Base-by-base conservation (phyloP, 441 rosid species). In the Erodium texanum region DNA sequence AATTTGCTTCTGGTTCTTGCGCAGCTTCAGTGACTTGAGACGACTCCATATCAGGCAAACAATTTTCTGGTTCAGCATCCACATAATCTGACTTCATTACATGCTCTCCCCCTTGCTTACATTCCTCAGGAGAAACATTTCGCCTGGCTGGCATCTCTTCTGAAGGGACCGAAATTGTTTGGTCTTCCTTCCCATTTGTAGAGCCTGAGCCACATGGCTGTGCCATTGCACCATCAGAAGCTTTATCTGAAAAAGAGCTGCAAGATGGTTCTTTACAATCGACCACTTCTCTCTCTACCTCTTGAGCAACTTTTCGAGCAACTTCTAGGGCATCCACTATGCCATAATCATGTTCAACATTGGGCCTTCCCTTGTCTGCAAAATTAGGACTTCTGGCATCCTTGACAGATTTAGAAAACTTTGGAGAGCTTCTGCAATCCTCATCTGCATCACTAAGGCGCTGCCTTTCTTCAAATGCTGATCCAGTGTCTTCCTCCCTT, bases 291-390 rank as follows among this genome's bases (percentile, higher is more conserved):
- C 34, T 29, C 34, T 29, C 6, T 7, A 29, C 34, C 34, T 29
- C 34, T 29, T 93, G 85, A 77, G 99, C 98, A 24, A 90, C 89
- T 79, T 87, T 93, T 65, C 95, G 85, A 77, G 99, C 98, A 24
- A 90, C 89, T 79, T 87, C 95, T 65, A 95, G 77, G 67, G 99
- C 95, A 85, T 92, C 99, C 75, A 84, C 82, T 18, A 89, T 78
- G 66, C 93, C 96, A 76, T 85, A 88, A 18, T 90, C 99, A 48
- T 75, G 74, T 52, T 82, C 87, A 63, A 83, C 77, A 71, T 81
- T 85, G 64, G 93, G 80, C 27, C 76, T 82, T 71, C 77, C 79
- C 68, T 73, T 73, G 69, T 85, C 83, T 50, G 66, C 74, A 19
- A 70, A 73, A 70, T 82, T 86, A 66, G 82, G 80, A 68, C 82